A percentile compares a stretch with the other conserved stretches of the same genome.
phyloP scores from a whole-genome alignment of 805 yeast genomes.

The Candida silvatica region DNA sequence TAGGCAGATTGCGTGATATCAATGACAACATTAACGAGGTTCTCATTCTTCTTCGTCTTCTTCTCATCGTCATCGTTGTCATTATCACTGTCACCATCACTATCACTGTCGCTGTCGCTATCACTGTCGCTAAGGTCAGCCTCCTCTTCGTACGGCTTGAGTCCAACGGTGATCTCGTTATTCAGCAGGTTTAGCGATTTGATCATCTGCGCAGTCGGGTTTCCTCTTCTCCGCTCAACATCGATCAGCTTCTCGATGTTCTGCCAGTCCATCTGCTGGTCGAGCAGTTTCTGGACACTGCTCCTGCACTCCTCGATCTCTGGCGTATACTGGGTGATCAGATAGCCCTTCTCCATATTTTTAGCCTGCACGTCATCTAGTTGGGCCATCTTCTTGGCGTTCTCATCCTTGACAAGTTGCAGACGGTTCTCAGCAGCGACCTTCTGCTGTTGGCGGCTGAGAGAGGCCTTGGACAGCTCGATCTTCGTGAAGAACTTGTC shows the following conservation, averaged over 20 bases:
- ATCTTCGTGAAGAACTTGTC: slow-evolving; percentile 80
- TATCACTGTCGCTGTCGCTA: slow-evolving; percentile 7
- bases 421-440: slow-evolving; percentile 67
- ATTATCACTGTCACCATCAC: slow-evolving; percentile 27
- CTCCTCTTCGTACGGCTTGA: slow-evolving; percentile 39
- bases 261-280: slow-evolving; percentile 91
- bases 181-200: slow-evolving; percentile 63
- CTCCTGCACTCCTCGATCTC: slow-evolving; percentile 62
- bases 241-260: slow-evolving; percentile 71
- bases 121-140: slow-evolving; percentile 25
- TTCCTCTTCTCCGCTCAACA: slow-evolving; percentile 61
- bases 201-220: slow-evolving; percentile 53
- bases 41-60: slow-evolving; percentile 5
- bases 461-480: slow-evolving; percentile 71
- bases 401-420: slow-evolving; percentile 67
- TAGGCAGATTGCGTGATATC: slow-evolving; percentile 69
- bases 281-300: slow-evolving; percentile 57
- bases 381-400: slow-evolving; percentile 58
- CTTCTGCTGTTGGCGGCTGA: slow-evolving; percentile 69
- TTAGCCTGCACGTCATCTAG: slow-evolving; percentile 53
- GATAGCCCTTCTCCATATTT: slow-evolving; percentile 62
- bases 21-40: slow-evolving; percentile 44
- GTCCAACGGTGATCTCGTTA: slow-evolving; percentile 50
- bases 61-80: slow-evolving; percentile 7
- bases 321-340: slow-evolving; percentile 61